A percentile compares a stretch with the other conserved stretches of the same genome.
Evolutionary conservation across 768 basidiomycete genomes (phyloP).

Genomic region (Tulasnella sp.): DNA sequence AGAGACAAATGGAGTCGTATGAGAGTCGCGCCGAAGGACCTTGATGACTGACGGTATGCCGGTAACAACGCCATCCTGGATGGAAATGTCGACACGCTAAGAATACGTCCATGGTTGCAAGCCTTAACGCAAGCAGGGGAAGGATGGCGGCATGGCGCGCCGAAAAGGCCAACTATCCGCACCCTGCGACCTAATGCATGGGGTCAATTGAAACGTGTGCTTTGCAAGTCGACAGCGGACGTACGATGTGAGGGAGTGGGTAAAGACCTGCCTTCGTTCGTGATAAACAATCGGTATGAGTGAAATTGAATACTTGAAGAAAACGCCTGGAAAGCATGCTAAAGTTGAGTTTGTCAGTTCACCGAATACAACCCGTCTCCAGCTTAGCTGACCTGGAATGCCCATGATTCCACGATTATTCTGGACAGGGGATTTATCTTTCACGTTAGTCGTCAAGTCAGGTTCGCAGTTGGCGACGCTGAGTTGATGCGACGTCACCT

Average conservation of each 20-base stretch:
- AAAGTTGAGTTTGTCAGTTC: background rate
- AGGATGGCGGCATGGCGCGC: too few relatives aligned
- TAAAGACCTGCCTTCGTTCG: conserved; percentile 89
- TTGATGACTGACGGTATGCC: conserved; percentile 89
- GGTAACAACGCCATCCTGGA: conserved; percentile 78
- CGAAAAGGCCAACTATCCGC: too few relatives aligned
- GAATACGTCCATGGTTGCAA: too few relatives aligned
- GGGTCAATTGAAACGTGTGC: too few relatives aligned
- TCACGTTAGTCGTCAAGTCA: conserved; percentile 50
- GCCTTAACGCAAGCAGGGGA: too few relatives aligned
- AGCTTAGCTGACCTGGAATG: conserved; percentile 48
- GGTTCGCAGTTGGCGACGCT: conserved; percentile 95
- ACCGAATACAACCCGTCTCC: background rate
- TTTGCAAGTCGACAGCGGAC: too few relatives aligned
- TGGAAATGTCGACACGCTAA: conserved; percentile 90
- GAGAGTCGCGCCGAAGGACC: conserved; percentile 85
- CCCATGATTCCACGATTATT: conserved; percentile 67
- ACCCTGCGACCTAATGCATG: too few relatives aligned
- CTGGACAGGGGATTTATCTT: conserved; percentile 34
- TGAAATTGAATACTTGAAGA: conserved; percentile 94
- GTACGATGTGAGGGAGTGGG: conserved; percentile 95
- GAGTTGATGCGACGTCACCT: conserved; percentile 90
- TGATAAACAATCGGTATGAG: conserved; percentile 89
- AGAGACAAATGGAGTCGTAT: conserved; percentile 98
- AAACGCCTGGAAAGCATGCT: conserved; percentile 50